Evolutionary conservation across 225 moss, liverwort and hornwort genomes (phyloP), one percentile per base, ranked within the genome.

Genomic region (Lunularia cruciata): DNA sequence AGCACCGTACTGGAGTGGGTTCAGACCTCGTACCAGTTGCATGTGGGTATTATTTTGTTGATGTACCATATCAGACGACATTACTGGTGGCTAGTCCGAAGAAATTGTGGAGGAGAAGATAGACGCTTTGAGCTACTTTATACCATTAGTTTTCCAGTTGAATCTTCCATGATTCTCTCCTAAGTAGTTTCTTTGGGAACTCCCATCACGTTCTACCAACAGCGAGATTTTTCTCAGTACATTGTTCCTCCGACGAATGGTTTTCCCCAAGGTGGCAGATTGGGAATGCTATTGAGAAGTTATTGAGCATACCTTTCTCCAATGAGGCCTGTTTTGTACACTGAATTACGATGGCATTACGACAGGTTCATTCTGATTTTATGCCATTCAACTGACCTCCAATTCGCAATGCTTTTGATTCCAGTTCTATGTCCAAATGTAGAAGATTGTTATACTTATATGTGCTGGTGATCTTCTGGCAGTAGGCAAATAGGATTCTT

Each of bases 151-250:
- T 60, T 20, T 60, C 5, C 33, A 26, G 56, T 4, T 11, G 30
- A 57, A 18, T 57, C 56, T 31, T 57, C 56, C 56, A 26, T n/a
- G 56, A 57, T 57, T 18, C 23, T 28, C 59, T 36, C 36, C 59
- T 60, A 60, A 9, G 35, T 35, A 60, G 37, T 36, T 60, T 35
- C 37, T 36, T 7, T 23, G 59, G 1, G n/a, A 32, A 57, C 30
- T 32, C 56, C 56, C n/a, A 57, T 57, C 56, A 57, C 16, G 16
- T 57, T 32, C 18, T 15, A 33, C 31, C 56, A 57, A 18, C 56
- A 57, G 11, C 56, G 56, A 57, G 56, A 32, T 57, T 52, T 15
- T 57, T n/a, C 31, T 32, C 56, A 57, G 8, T 31, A 57, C 56
- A 57, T 54, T 27, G 30, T 57, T 57, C 33, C 18, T 18, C 52